Evolutionary conservation across 805 yeast genomes (phyloP).

Genomic region (Kazachstania kunashirensis): DNA sequence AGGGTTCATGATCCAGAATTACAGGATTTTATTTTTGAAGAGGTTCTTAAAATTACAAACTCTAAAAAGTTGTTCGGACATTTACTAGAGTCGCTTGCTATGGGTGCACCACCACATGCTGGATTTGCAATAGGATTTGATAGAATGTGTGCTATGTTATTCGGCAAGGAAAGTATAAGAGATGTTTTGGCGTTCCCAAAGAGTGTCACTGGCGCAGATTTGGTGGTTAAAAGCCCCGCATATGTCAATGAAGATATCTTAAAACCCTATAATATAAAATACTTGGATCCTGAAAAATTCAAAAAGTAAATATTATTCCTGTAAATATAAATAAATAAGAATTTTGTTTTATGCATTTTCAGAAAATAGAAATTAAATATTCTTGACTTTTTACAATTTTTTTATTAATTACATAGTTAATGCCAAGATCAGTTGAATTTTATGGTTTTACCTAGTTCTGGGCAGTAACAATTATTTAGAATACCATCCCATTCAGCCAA

Average conservation of each 20-base stretch:
- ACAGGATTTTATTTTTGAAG: slow-evolving; percentile 62
- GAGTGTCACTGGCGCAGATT: slow-evolving; percentile 77
- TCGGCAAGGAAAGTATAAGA: slow-evolving; percentile 68
- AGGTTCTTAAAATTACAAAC: slow-evolving; percentile 50
- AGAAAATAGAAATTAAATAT: too few relatives aligned
- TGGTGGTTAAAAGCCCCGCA: slow-evolving; percentile 82
- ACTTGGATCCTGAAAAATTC: not conserved
- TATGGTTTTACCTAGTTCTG: slow-evolving; percentile 68
- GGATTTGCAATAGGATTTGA: slow-evolving; percentile 96
- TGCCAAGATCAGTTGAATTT: too few relatives aligned
- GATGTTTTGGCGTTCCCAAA: slow-evolving; percentile 97
- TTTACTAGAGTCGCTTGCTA: slow-evolving; percentile 63
- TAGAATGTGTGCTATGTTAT: slow-evolving; percentile 80
- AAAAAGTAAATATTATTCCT: not conserved
- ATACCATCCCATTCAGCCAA: slow-evolving; percentile 35
- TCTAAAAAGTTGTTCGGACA: slow-evolving; percentile 73
- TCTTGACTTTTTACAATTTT: not conserved
- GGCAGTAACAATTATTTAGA: slow-evolving; percentile 40
- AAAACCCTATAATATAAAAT: slow-evolving; percentile 37
- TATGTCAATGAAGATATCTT: slow-evolving; percentile 43
- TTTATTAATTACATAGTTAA: not conserved
- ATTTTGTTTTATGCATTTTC: too few relatives aligned
- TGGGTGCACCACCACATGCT: slow-evolving; percentile 98
- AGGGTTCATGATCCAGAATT: slow-evolving; percentile 82
- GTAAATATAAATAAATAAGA: not conserved